Base-by-base conservation (phyloP, 2,329 filamentous ascomycete genomes). In the Claviceps purpurea region DNA sequence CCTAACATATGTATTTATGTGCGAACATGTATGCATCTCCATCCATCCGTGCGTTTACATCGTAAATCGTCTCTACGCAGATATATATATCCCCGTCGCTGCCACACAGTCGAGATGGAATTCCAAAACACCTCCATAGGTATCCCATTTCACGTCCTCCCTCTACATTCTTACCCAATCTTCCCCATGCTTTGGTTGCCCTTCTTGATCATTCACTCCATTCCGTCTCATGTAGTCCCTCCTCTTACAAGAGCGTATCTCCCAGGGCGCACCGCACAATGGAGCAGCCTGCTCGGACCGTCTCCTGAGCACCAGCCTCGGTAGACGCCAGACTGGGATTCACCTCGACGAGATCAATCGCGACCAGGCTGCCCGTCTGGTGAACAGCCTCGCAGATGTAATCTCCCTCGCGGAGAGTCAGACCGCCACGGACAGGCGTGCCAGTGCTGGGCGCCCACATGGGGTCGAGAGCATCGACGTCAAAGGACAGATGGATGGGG, bases 361-460 rank as follows among this genome's bases (percentile, higher is more conserved):
- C 86, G 11, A 91, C 74, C 52, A 91, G 70, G 65, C 79, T 86
- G 50, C 87, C 87, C 6, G 86, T 89, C 72, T 87, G 76, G 66
- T 91, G 86, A 22, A 91, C 84, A 59, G 79, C 83, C 71, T 91
- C 93, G 62, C 89, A 94, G 68, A 98, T 97, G 71, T 88, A 98
- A 68, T 97, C 93, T 42, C 93, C 93, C 73, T 98, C 93, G 52
- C 93, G 81, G 61, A 98, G 76, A 3, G 93, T 98, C 66, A 98
- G 71, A 0, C 93, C 93, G 43, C 93, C 93, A 62, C 93, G 80
- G 37, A 98, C 93, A 0, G 93, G 89, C 3, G 93, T 97, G 18
- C 93, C 93, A 0, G 93, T 98, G 68, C 87, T 93, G 24, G 93
- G 93, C 41, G 93, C 93, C 85, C 89, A 96, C 77, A 89, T 85